A percentile compares a stretch with the other conserved stretches of the same genome.
Evolutionary conservation across 768 basidiomycete species (phyloP).

Genomic region (Phlebiopsis flavidoalba): DNA sequence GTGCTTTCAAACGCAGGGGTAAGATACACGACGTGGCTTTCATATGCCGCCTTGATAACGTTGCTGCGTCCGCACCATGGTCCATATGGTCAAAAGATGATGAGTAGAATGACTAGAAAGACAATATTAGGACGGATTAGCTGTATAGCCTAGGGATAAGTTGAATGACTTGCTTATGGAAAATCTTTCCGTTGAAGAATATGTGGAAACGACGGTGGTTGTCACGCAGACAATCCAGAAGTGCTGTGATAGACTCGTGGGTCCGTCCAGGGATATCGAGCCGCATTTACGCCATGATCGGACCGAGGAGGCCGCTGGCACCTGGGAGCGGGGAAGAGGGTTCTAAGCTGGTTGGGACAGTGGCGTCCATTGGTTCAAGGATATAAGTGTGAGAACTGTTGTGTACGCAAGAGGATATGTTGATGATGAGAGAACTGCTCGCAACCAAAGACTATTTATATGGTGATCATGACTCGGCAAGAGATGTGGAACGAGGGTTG

Average conservation of each 20-base stretch:
- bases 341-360: conserved; percentile 2
- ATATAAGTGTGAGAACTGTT: too few relatives aligned
- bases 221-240: conserved; percentile 36
- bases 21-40: conserved; percentile 34
- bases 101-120: conserved; percentile 48
- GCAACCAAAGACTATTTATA: too few relatives aligned
- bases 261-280: conserved; percentile 20
- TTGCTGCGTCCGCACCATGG: conserved; percentile 42
- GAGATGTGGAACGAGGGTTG: too few relatives aligned
- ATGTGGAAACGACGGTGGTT: conserved; percentile 44
- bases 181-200: conserved; percentile 39
- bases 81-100: conserved; percentile 52
- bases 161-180: conserved; percentile 43
- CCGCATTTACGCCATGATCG: conserved; percentile 6
- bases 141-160: too few relatives aligned
- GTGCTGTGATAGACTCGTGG: conserved; percentile 24
- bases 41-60: conserved; percentile 40
- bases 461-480: too few relatives aligned
- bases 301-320: background rate
- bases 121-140: background rate
- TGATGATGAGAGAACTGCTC: too few relatives aligned
- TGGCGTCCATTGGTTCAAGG: conserved; percentile 4
- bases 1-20: conserved; percentile 37
- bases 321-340: conserved; percentile 11
- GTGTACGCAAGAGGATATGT: too few relatives aligned